Base-by-base conservation (phyloP, 1,284 basidiomycete species). In the Tremellales sp. region DNA sequence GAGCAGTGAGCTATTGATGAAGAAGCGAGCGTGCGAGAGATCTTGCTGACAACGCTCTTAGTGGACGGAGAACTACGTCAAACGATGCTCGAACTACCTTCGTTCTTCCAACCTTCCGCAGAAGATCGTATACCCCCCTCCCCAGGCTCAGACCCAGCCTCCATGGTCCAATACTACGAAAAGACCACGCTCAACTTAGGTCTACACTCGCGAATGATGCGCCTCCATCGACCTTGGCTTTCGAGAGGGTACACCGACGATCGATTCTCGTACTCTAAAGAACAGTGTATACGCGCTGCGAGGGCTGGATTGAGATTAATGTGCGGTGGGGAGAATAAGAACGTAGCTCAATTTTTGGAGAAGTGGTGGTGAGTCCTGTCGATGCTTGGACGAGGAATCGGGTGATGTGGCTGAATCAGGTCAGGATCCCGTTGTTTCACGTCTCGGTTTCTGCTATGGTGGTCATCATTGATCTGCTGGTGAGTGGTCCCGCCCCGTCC, bases 251-350 rank as follows among this genome's bases (percentile, higher is more conserved):
- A 73, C 50, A 61, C 65, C 46, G 70, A 73, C 46, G 66, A 73
- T 45, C 49, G 65, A 39, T 76, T 74, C 51, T 65, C 68, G 11
- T 74, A 74, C 56, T 75, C 73, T 7, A 73, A 70, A 40, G 69
- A 74, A 47, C 72, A 74, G 50, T 76, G 75, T 52, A 72, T 76
- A 27, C 62, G 68, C 8, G 74, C 75, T 4, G 74, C 75, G 7
- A 65, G 73, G 39, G 72, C 71, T 17, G 69, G 64, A 46, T 48
- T 76, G 55, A 61, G 68, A 47, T 64, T 76, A 56, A 73, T 76
- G 67, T 61, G 60, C 37, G 65, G 67, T 48, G 33, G 33, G 13
- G 33, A 36, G 33, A 57, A 62, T 21, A 54, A 62, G 46, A 68
- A 68, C 0, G 65, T 66, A 3, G 70, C 70, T 21, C 56, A 64